Percentiles rank a stretch among this genome's conserved stretches.
These are phyloP conservation scores for Cryptosporidium tyzzeri DNA, from an alignment of 169 alveolate genomes.

Conservation along the genomic window DNA sequence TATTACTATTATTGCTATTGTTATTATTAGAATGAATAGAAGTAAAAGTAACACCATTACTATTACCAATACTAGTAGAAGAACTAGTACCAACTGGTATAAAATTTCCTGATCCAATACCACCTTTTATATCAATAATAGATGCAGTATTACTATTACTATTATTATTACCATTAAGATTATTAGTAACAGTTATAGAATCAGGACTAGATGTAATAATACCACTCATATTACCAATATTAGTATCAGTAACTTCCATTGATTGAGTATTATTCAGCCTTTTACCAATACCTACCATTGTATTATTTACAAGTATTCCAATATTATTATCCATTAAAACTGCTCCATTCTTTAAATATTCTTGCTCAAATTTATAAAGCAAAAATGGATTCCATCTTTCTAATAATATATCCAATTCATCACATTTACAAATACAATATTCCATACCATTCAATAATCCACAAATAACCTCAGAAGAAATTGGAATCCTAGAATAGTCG, in stretches of 20 bases:
- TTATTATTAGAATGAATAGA: too few relatives aligned
- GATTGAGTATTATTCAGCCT: not conserved
- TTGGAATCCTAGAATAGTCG: not conserved
- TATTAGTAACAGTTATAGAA: not conserved
- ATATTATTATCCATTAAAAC: too few relatives aligned
- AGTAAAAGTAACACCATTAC: too few relatives aligned
- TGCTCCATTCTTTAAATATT: not conserved
- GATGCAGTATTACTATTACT: not conserved
- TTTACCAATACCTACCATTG: not conserved
- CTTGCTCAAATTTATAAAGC: constrained; percentile 36
- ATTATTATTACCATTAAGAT: not conserved
- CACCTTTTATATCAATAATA: not conserved
- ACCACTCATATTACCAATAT: constrained; percentile 2
- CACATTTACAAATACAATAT: constrained; percentile 55
- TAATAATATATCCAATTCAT: constrained; percentile 40
- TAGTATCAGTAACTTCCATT: not conserved
- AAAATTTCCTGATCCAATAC: not conserved
- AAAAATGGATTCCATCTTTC: constrained; percentile 70
- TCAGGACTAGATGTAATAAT: not conserved
- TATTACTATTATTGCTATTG: too few relatives aligned
- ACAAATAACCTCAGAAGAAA: constrained; percentile 59
- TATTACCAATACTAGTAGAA: not conserved
- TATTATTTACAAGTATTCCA: not conserved
- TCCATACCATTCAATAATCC: constrained; percentile 68
- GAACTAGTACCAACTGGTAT: not conserved